Percentiles rank a stretch among this genome's conserved stretches.
Evolutionary conservation across 805 yeast genomes (phyloP).

Genomic region (Scheffersomyces spartinae): DNA sequence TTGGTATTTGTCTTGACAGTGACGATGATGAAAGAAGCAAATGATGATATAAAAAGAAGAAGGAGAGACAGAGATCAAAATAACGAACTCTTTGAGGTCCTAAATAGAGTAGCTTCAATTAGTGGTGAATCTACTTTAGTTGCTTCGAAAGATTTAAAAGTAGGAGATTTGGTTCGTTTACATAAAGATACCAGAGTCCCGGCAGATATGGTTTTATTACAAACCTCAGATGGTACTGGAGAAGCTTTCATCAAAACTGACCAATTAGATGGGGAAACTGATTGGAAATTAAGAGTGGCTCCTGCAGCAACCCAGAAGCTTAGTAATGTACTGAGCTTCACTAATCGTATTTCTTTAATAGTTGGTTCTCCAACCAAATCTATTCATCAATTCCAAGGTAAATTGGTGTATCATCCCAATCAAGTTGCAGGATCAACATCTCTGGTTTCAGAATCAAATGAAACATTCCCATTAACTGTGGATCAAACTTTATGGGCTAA

Average conservation of each 20-base stretch:
- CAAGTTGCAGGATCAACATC: slow-evolving; percentile 10
- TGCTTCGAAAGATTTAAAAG: slow-evolving; percentile 52
- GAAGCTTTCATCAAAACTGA: slow-evolving; percentile 94
- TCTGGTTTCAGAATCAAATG: slow-evolving; percentile 15
- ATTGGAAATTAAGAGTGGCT: slow-evolving; percentile 90
- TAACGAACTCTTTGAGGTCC: slow-evolving; percentile 66
- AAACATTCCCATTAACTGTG: slow-evolving; percentile 55
- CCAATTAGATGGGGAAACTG: slow-evolving; percentile 98
- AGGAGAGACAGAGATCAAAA: slow-evolving; percentile 86
- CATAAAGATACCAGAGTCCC: slow-evolving; percentile 84
- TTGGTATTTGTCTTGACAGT: slow-evolving; percentile 84
- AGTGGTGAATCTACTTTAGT: slow-evolving; percentile 16
- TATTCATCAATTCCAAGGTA: slow-evolving; percentile 75
- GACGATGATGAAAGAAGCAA: slow-evolving; percentile 92
- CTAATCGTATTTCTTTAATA: slow-evolving; percentile 38
- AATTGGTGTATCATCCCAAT: slow-evolving; percentile 38
- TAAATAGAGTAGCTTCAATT: slow-evolving; percentile 20
- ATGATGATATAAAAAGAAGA: slow-evolving; percentile 86
- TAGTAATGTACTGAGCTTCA: slow-evolving; percentile 38
- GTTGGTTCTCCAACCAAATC: slow-evolving; percentile 76
- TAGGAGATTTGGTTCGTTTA: slow-evolving; percentile 75
- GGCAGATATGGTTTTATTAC: slow-evolving; percentile 81
- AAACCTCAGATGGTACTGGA: slow-evolving; percentile 71
- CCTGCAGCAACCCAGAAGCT: slow-evolving; percentile 57
- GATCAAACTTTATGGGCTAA: slow-evolving; percentile 98